Evolutionary conservation across 768 basidiomycete species (phyloP).

Genomic region (Cytidiella melzeri): DNA sequence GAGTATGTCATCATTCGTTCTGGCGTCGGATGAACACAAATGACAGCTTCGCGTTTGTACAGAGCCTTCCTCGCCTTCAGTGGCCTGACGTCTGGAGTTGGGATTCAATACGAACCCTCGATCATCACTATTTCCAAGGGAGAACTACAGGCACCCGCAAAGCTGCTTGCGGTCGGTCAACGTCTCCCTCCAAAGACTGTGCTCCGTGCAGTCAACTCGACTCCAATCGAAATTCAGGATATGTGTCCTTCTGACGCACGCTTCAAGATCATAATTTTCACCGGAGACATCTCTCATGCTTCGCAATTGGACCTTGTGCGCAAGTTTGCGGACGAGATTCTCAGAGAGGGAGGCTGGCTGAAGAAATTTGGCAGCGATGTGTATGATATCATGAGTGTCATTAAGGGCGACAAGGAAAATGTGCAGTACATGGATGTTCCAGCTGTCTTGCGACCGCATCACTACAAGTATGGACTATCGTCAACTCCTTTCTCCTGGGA

Average conservation of each 20-base stretch:
- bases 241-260: slow-evolving; percentile 43
- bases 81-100: slow-evolving; percentile 48
- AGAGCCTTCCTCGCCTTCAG: slow-evolving; percentile 50
- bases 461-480: slow-evolving; percentile 47
- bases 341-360: too few relatives aligned
- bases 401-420: slow-evolving; percentile 31
- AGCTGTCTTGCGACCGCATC: slow-evolving; percentile 41
- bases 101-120: slow-evolving; percentile 46
- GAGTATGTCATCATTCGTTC: slow-evolving; percentile 23
- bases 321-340: neutral
- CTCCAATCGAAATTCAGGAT: slow-evolving; percentile 49
- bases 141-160: slow-evolving; percentile 33
- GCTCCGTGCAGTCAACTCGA: slow-evolving; percentile 43
- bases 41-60: neutral
- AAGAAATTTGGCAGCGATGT: too few relatives aligned
- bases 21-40: neutral
- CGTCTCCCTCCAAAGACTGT: slow-evolving; percentile 46
- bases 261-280: slow-evolving; percentile 52
- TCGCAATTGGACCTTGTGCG: slow-evolving; percentile 5
- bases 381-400: too few relatives aligned
- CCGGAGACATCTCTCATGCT: slow-evolving; percentile 25
- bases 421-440: slow-evolving; percentile 42
- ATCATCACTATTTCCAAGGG: too few relatives aligned
- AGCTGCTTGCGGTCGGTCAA: slow-evolving; percentile 41
- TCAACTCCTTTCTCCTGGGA: too few relatives aligned